Conservation (phyloP, 768 basidiomycete species). For the Hemileccinum impolitum region DNA sequence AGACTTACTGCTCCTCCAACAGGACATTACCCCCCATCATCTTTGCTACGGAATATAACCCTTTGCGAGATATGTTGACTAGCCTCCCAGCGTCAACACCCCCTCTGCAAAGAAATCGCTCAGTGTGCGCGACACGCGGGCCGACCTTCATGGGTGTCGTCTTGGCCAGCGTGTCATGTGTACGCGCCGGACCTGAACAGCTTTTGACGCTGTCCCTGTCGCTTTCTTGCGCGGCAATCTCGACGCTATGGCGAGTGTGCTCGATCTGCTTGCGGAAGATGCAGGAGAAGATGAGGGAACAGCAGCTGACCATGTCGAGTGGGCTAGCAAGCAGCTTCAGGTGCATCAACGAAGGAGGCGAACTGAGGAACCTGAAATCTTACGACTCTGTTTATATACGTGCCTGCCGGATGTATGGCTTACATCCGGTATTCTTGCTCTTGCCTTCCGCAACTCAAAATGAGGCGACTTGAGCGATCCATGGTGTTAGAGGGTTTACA, state of each 20-base stretch:
- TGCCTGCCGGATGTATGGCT: conserved; percentile 12
- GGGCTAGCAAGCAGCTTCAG: conserved; percentile 19
- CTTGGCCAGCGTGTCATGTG: conserved; percentile 23
- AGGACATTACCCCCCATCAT: conserved; percentile 37
- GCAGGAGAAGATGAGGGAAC: conserved; percentile 20
- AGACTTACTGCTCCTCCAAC: conserved; percentile 34
- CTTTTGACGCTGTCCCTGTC: conserved; percentile 30
- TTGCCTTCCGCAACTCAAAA: conserved; percentile 12
- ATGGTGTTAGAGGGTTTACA: conserved; percentile 19
- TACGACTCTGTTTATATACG: conserved; percentile 22
- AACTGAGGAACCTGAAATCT: conserved; percentile 9
- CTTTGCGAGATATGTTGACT: conserved; percentile 32
- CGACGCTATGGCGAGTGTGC: conserved; percentile 18
- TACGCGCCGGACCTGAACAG: conserved; percentile 33
- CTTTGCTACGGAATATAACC: conserved; percentile 31
- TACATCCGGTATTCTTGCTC: conserved; percentile 14
- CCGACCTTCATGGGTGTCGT: conserved; percentile 27
- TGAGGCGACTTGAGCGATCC: conserved; percentile 17
- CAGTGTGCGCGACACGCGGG: conserved; percentile 35
- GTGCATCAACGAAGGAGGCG: conserved; percentile 20
- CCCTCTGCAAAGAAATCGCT: conserved; percentile 34
- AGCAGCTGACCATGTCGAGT: conserved; percentile 27
- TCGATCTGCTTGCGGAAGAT: conserved; percentile 21
- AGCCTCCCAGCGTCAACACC: conserved; percentile 35
- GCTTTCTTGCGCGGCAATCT: conserved; percentile 17